Conservation (phyloP, 257 asterid species). For the Handroanthus guayacan region DNA sequence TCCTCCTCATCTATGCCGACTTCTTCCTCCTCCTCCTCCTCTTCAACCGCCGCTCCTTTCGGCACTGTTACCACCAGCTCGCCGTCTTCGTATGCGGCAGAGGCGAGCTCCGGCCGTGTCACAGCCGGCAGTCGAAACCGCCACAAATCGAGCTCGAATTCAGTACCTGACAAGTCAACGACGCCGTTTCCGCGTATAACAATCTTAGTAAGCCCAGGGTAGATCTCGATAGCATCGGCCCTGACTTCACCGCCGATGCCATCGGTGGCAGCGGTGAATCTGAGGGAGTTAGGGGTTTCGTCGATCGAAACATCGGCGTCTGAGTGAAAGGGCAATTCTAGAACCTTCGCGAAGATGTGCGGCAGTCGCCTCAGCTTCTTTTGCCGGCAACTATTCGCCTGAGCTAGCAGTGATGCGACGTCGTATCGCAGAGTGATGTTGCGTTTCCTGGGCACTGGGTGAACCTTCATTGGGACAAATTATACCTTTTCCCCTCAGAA, state of each 20-base stretch:
- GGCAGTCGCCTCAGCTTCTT: constrained; percentile 82
- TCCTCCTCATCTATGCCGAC: constrained; percentile 34
- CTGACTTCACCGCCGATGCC: constrained; percentile 52
- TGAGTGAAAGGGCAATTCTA: constrained; percentile 76
- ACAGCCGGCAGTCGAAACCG: constrained; percentile 76
- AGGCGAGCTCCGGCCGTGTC: constrained; percentile 71
- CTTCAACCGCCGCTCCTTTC: constrained; percentile 51
- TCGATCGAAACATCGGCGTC: constrained; percentile 72
- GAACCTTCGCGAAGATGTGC: constrained; percentile 84
- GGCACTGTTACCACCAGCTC: constrained; percentile 85
- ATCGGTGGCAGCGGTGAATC: constrained; percentile 68
- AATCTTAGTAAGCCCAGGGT: constrained; percentile 80
- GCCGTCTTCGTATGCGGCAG: constrained; percentile 63
- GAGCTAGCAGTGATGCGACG: constrained; percentile 62
- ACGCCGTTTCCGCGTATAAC: constrained; percentile 56
- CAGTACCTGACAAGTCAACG: constrained; percentile 52
- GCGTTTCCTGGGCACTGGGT: constrained; percentile 66
- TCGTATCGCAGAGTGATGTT: constrained; percentile 70
- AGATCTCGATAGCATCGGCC: constrained; percentile 77
- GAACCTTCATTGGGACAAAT: constrained; percentile 69
- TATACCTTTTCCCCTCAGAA: background rate
- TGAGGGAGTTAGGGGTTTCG: constrained; percentile 60
- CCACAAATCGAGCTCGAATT: constrained; percentile 77
- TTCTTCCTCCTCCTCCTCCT: constrained; percentile 22
- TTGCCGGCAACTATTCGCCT: constrained; percentile 58